Conservation (phyloP, 1,139 yeast genomes). For the Diutina scorzettiae region DNA sequence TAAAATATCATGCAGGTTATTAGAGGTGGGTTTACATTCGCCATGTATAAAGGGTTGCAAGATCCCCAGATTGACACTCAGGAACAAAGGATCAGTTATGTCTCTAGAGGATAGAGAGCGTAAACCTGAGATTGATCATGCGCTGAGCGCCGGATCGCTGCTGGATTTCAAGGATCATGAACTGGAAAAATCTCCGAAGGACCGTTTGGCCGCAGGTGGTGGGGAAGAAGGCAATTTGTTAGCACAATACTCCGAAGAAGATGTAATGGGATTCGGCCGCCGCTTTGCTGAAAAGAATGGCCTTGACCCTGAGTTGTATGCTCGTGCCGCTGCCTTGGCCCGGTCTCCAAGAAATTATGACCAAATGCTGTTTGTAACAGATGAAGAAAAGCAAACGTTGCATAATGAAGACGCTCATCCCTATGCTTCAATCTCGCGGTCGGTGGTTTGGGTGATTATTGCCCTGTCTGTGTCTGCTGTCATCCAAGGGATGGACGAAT, state of each 20-base stretch:
- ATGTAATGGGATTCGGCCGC: conserved; percentile 62
- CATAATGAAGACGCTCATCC: conserved; percentile 46
- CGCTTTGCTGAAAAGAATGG: conserved; percentile 51
- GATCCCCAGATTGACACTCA: too few relatives aligned
- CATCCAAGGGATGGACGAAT: conserved; percentile 89
- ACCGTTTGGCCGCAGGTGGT: neutral
- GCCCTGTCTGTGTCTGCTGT: conserved; percentile 81
- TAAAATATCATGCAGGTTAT: too few relatives aligned
- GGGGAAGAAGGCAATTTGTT: conserved; percentile 42
- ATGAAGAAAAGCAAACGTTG: conserved; percentile 47
- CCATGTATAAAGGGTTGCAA: too few relatives aligned
- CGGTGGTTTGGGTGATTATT: conserved; percentile 65
- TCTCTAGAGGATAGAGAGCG: too few relatives aligned
- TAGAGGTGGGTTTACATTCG: too few relatives aligned
- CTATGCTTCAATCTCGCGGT: conserved; percentile 58
- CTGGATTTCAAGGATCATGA: neutral
- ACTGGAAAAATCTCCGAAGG: neutral
- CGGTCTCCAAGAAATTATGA: conserved; percentile 49
- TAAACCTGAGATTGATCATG: neutral
- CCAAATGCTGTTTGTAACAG: conserved; percentile 43
- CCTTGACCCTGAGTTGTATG: conserved; percentile 55
- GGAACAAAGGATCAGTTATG: too few relatives aligned
- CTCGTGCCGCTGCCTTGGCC: conserved; percentile 67
- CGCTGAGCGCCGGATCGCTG: neutral
- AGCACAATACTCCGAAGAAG: conserved; percentile 48